Percentiles rank a stretch among this genome's conserved stretches.
Evolutionary conservation across 345 rosid genomes (phyloP).

Genomic region (Salix exigua): DNA sequence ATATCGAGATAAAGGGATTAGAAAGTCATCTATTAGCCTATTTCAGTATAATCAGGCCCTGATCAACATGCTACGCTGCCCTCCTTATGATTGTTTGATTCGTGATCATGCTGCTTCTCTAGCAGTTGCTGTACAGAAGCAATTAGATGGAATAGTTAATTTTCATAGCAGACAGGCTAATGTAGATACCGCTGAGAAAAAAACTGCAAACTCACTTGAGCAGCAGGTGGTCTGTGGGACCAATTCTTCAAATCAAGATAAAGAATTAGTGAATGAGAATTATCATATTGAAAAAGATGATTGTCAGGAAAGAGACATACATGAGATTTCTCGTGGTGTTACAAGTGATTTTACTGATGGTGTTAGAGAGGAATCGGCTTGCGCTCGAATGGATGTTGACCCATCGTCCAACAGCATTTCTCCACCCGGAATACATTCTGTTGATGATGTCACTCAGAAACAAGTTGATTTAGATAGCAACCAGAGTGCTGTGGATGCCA

Average conservation of each 20-base stretch:
- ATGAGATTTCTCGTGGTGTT: conserved; percentile 12
- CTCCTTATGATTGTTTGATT: conserved; percentile 65
- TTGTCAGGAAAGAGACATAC: not conserved
- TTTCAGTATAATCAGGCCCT: conserved; percentile 60
- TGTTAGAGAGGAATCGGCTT: conserved; percentile 13
- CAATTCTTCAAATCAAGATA: conserved; percentile 14
- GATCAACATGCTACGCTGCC: conserved; percentile 52
- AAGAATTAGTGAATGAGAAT: conserved; percentile 16
- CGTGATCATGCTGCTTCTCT: conserved; percentile 79
- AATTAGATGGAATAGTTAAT: conserved; percentile 39
- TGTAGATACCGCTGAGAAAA: conserved; percentile 20
- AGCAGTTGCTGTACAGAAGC: conserved; percentile 53
- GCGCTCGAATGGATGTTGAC: conserved; percentile 10
- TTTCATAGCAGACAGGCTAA: conserved; percentile 23
- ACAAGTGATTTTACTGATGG: conserved; percentile 17
- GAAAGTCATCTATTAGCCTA: conserved; percentile 49
- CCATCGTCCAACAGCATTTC: conserved; percentile 1
- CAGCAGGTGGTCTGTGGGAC: conserved; percentile 9
- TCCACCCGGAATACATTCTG: not conserved
- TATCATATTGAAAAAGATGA: conserved; percentile 7
- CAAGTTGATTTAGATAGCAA: conserved; percentile 5
- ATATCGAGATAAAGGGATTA: conserved; percentile 34
- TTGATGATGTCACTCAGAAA: conserved; percentile 2
- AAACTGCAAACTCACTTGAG: conserved; percentile 16
- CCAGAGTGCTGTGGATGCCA: not conserved